Evolutionary conservation across 1,284 basidiomycete species (phyloP).

Genomic region (Tilletia indica): DNA sequence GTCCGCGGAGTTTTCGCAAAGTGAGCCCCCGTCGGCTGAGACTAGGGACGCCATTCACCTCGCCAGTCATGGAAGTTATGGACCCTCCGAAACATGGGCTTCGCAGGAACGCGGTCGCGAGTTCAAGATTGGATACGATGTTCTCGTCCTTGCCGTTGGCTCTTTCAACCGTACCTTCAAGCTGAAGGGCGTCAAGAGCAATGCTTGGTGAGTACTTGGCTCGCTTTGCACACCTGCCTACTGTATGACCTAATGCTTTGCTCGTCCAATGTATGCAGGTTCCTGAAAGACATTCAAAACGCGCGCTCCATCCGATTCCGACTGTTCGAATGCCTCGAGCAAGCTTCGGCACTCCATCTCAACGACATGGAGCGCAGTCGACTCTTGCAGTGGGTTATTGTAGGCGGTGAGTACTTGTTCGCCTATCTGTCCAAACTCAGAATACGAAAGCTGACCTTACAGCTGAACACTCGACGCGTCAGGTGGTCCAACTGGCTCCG

Average conservation of each 20-base stretch:
- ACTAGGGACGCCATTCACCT: background rate
- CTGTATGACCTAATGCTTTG: background rate
- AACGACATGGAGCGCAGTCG: conserved; percentile 27
- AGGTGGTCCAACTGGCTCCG: conserved; percentile 38
- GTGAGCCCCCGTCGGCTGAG: too few species aligned
- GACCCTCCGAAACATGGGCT: conserved; percentile 23
- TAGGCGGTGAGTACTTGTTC: background rate
- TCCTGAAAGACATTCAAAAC: conserved; percentile 75
- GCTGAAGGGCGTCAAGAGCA: conserved; percentile 56
- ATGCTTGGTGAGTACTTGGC: conserved; percentile 30
- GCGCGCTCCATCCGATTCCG: conserved; percentile 74
- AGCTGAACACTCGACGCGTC: too few species aligned
- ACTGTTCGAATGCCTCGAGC: conserved; percentile 76
- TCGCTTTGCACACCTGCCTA: background rate
- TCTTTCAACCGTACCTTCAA: conserved; percentile 75
- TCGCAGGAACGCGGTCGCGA: conserved; percentile 15
- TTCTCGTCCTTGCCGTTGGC: conserved; percentile 78
- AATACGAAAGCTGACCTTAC: too few species aligned
- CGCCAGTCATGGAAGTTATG: conserved; percentile 15
- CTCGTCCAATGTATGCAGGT: conserved; percentile 12
- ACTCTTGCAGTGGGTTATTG: conserved; percentile 16
- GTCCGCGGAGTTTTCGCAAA: too few species aligned
- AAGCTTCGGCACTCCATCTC: conserved; percentile 64
- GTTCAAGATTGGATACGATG: conserved; percentile 61
- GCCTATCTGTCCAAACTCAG: too few species aligned